These are phyloP conservation scores for Ramaria sp. DNA, from an alignment of 768 basidiomycete species.

Conservation along the genomic window DNA sequence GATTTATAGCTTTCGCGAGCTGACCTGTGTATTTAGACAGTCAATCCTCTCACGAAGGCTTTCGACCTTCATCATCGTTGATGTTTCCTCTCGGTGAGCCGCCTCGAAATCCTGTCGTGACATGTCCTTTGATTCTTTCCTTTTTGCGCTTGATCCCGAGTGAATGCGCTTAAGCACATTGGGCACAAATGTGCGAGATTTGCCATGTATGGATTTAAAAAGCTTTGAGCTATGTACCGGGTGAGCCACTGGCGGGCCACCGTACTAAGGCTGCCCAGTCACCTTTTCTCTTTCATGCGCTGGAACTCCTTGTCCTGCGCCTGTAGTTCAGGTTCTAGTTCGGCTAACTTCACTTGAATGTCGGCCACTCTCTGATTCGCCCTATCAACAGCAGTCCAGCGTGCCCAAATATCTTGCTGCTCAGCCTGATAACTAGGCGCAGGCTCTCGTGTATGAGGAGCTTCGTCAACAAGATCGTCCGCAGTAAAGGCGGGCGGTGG, in stretches of 20 bases:
- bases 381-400: background rate
- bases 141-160: background rate
- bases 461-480: background rate
- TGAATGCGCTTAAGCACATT: background rate
- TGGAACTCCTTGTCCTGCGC: background rate
- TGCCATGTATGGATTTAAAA: background rate
- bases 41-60: background rate
- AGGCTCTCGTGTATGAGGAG: background rate
- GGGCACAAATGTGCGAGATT: background rate
- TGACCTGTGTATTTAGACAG: background rate
- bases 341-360: background rate
- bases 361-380: background rate
- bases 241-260: background rate
- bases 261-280: background rate
- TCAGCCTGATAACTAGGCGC: background rate
- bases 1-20: background rate
- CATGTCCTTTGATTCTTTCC: background rate
- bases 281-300: conserved; percentile 1
- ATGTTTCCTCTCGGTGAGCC: background rate
- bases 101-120: background rate
- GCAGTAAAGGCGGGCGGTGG: background rate
- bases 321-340: background rate
- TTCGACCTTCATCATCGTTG: background rate
- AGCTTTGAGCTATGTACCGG: background rate
- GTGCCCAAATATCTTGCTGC: background rate